These are phyloP conservation scores for Phanerochaete sordida DNA, from an alignment of 768 basidiomycete species.

Conservation along the genomic window DNA sequence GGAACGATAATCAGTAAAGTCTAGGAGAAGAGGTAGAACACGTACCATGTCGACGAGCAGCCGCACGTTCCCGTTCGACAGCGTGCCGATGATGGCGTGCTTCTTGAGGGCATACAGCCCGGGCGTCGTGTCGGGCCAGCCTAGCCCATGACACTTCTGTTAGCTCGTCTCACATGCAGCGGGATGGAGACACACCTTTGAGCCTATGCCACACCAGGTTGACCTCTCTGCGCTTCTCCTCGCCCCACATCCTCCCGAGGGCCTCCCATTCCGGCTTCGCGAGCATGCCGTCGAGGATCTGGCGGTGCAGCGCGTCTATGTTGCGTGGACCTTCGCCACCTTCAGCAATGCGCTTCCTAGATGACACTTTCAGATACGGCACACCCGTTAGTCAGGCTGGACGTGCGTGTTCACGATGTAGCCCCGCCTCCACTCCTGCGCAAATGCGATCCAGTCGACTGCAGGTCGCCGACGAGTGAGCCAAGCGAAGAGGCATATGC, in stretches of 20 bases:
- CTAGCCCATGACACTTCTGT: no score
- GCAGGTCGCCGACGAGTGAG: background rate
- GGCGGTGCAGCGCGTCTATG: conserved; percentile 52
- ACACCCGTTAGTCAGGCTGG: no score
- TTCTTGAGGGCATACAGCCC: conserved; percentile 52
- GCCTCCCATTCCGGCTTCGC: conserved; percentile 44
- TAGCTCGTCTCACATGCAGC: no score
- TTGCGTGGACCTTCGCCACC: conserved; percentile 46
- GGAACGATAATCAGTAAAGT: background rate
- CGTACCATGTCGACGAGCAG: conserved; percentile 59
- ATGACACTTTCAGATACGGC: background rate
- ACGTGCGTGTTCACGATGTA: conserved; percentile 48
- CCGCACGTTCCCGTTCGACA: conserved; percentile 65
- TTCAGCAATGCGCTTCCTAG: conserved; percentile 40
- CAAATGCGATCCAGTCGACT: conserved; percentile 46
- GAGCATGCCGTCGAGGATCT: conserved; percentile 61
- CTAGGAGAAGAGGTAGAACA: background rate
- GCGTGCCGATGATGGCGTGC: conserved; percentile 42
- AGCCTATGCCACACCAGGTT: conserved; percentile 60
- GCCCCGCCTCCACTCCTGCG: conserved; percentile 52
- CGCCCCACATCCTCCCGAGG: conserved; percentile 41
- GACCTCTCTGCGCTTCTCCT: conserved; percentile 38
- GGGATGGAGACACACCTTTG: conserved; percentile 43
- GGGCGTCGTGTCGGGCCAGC: conserved; percentile 51
- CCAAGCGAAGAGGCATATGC: background rate